Percentiles rank a stretch among this genome's conserved stretches.
phyloP scores from a whole-genome alignment of 306 rosid species.

The Ochetophila trinervis region DNA sequence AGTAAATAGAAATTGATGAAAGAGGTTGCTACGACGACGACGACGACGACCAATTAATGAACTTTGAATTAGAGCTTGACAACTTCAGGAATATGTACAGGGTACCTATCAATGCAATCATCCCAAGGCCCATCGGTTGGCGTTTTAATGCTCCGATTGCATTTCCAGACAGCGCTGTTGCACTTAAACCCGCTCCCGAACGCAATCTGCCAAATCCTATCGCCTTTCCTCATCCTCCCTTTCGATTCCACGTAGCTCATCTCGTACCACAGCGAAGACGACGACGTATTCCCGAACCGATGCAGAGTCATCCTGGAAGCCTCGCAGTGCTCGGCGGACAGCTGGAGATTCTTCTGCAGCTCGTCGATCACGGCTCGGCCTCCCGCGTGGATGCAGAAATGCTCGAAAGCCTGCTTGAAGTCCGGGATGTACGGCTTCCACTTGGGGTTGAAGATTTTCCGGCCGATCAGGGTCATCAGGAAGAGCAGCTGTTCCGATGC shows the following conservation, averaged over 20 bases:
- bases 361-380: slow-evolving; percentile 94
- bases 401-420: slow-evolving; percentile 89
- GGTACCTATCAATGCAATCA: slow-evolving; percentile 80
- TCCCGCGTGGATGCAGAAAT: slow-evolving; percentile 94
- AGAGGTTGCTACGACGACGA: no score
- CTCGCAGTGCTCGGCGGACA: slow-evolving; percentile 82
- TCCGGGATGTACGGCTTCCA: slow-evolving; percentile 98
- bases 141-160: slow-evolving; percentile 59
- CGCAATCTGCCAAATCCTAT: slow-evolving; percentile 91
- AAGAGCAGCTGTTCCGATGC: slow-evolving; percentile 93
- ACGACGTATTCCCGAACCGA: slow-evolving; percentile 86
- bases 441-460: slow-evolving; percentile 74
- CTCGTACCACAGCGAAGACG: slow-evolving; percentile 96
- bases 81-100: slow-evolving; percentile 86
- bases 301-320: slow-evolving; percentile 95
- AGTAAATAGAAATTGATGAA: background rate
- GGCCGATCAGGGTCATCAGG: slow-evolving; percentile 62
- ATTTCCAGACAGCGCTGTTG: slow-evolving; percentile 93
- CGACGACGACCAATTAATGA: no score
- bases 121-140: slow-evolving; percentile 72
- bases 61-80: slow-evolving; percentile 89
- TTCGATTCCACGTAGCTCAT: slow-evolving; percentile 73
- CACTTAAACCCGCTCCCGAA: slow-evolving; percentile 94
- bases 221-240: slow-evolving; percentile 86
- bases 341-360: slow-evolving; percentile 88